Conservation (phyloP, 2,329 filamentous ascomycete species). For the Talaromyces sp. region DNA sequence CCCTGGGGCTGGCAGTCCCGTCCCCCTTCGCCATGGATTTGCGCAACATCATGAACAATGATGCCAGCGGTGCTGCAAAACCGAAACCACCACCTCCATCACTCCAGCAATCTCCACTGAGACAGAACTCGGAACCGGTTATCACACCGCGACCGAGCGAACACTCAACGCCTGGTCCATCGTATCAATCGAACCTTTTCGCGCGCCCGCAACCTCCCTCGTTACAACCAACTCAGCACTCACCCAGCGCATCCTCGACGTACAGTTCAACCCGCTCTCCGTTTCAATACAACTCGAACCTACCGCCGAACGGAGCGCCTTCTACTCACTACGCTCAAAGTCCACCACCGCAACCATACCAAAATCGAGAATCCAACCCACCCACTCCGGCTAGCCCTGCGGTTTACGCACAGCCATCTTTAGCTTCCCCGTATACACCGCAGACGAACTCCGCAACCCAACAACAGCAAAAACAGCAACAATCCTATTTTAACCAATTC, state of each 20-base stretch:
- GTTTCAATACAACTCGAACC: slow-evolving; percentile 38
- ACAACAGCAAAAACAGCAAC: slow-evolving; percentile 28
- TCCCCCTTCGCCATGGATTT: slow-evolving; percentile 48
- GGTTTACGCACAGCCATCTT: slow-evolving; percentile 29
- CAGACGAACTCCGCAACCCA: slow-evolving; percentile 33
- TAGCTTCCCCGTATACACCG: slow-evolving; percentile 40
- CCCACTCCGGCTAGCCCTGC: slow-evolving; percentile 24
- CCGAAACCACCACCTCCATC: slow-evolving; percentile 27
- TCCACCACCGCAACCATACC: slow-evolving; percentile 29
- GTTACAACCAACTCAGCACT: slow-evolving; percentile 44
- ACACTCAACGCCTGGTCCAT: slow-evolving; percentile 23
- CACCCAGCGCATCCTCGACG: slow-evolving; percentile 41
- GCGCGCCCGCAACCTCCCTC: slow-evolving; percentile 40
- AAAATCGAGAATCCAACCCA: slow-evolving; percentile 36
- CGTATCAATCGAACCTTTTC: slow-evolving; percentile 29
- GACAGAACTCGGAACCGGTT: slow-evolving; percentile 29
- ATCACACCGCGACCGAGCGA: slow-evolving; percentile 25
- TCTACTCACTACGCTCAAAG: slow-evolving; percentile 34
- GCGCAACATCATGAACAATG: slow-evolving; percentile 51
- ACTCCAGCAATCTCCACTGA: slow-evolving; percentile 26
- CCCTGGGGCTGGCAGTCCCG: slow-evolving; percentile 16
- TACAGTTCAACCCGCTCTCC: slow-evolving; percentile 40
- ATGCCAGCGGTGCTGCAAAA: slow-evolving; percentile 34
- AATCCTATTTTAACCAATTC: slow-evolving; percentile 37
- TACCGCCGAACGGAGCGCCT: slow-evolving; percentile 29